Evolutionary conservation across 1,284 basidiomycete species (phyloP).

Genomic region (Marasmius tenuissimus): DNA sequence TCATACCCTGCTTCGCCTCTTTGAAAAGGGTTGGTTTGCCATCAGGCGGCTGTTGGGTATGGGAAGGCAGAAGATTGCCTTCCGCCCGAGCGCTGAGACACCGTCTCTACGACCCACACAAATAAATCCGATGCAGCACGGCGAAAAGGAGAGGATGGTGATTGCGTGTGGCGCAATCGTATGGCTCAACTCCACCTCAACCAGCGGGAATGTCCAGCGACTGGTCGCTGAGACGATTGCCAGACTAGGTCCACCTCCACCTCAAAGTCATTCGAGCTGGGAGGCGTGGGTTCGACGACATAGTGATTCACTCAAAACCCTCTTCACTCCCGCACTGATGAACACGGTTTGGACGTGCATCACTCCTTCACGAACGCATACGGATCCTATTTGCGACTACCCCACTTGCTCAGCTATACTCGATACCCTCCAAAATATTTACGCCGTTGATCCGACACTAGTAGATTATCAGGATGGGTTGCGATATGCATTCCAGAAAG

Average conservation of each 20-base stretch:
- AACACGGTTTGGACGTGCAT: not conserved
- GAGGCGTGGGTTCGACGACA: not conserved
- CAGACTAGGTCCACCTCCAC: not conserved
- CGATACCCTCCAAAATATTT: not conserved
- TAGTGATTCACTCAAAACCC: not conserved
- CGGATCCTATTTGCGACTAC: not conserved
- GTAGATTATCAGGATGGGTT: not conserved
- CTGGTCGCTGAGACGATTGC: not conserved
- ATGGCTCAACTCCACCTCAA: not conserved
- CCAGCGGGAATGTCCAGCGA: not conserved
- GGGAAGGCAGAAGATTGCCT: not conserved
- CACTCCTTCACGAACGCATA: not conserved
- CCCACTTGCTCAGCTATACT: not conserved
- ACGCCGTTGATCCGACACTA: not conserved
- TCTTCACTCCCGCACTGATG: not conserved
- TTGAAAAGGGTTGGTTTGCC: not conserved
- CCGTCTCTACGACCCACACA: not conserved
- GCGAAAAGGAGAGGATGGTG: not conserved
- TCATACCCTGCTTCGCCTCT: not conserved
- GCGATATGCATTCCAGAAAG: not conserved
- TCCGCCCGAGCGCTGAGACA: not conserved
- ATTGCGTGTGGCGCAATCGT: not conserved
- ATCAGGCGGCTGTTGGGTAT: not conserved
- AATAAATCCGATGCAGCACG: not conserved
- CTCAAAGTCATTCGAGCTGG: not conserved